phyloP scores from a whole-genome alignment of 805 yeast genomes.

The Schwanniomyces polymorphus region DNA sequence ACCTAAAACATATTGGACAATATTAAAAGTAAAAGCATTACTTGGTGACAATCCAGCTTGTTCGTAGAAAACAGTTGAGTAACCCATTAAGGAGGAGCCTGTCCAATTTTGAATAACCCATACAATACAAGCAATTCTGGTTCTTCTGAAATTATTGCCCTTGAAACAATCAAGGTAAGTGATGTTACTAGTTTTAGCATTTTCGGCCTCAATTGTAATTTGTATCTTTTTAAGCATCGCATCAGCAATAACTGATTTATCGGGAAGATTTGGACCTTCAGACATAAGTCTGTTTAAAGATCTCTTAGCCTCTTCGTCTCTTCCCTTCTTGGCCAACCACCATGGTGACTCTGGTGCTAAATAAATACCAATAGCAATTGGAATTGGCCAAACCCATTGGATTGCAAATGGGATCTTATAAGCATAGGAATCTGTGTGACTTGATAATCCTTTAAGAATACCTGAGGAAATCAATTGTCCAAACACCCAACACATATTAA shows the following conservation, averaged over 20 bases:
- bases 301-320: slow-evolving; percentile 28
- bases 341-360: slow-evolving; percentile 50
- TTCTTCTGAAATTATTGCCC: slow-evolving; percentile 45
- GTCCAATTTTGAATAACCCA: slow-evolving; percentile 8
- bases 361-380: slow-evolving; percentile 32
- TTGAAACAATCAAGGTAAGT: slow-evolving; percentile 45
- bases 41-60: slow-evolving; percentile 33
- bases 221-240: slow-evolving; percentile 2
- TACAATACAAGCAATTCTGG: slow-evolving; percentile 35
- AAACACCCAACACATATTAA: slow-evolving; percentile 37
- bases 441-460: slow-evolving; percentile 35
- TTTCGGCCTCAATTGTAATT: slow-evolving; percentile 1
- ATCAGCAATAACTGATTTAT: not conserved
- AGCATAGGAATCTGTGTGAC: slow-evolving; percentile 25
- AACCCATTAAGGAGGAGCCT: slow-evolving; percentile 39
- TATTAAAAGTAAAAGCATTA: slow-evolving; percentile 27
- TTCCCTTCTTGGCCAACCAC: slow-evolving; percentile 41
- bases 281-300: slow-evolving; percentile 21
- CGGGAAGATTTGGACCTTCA: not conserved
- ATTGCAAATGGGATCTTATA: slow-evolving; percentile 41
- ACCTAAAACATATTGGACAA: slow-evolving; percentile 31
- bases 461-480: slow-evolving; percentile 44
- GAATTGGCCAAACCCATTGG: slow-evolving; percentile 41
- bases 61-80: slow-evolving; percentile 34
- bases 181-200: slow-evolving; percentile 6